phyloP scores from a whole-genome alignment of 1,284 basidiomycete genomes.

The Rhodotorula sp. region DNA sequence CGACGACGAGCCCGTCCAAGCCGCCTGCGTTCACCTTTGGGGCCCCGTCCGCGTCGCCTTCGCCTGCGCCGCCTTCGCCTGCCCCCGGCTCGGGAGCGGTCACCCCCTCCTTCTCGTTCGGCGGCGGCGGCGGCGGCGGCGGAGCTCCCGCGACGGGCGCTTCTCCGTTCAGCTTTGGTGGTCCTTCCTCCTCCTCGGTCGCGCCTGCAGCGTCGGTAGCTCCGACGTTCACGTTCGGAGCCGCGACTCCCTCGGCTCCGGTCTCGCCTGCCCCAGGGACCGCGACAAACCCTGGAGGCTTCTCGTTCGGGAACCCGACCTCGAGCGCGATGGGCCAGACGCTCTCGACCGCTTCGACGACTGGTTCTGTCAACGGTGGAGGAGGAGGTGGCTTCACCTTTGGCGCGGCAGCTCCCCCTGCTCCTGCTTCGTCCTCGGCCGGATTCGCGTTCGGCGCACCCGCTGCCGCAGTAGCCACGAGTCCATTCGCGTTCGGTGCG shows the following conservation, averaged over 20 bases:
- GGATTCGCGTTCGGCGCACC: conserved; percentile 13
- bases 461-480: background rate
- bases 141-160: background rate
- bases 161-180: background rate
- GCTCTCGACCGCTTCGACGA: background rate
- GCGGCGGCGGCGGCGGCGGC: conserved; percentile 1
- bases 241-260: conserved; percentile 4
- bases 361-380: background rate
- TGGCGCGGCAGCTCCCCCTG: background rate
- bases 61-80: conserved; percentile 24
- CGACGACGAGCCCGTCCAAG: conserved; percentile 6
- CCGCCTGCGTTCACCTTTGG: conserved; percentile 22
- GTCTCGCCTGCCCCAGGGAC: conserved; percentile 16
- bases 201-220: background rate
- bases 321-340: background rate
- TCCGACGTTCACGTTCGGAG: background rate
- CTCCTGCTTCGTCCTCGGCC: background rate
- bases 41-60: conserved; percentile 9
- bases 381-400: background rate
- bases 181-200: background rate
- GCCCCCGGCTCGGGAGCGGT: background rate
- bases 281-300: background rate
- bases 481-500: conserved; percentile 20
- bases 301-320: conserved; percentile 16
- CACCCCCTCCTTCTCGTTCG: conserved; percentile 23